Evolutionary conservation across 1,284 basidiomycete genomes (phyloP).

Genomic region (Apiotrichum sp.): DNA sequence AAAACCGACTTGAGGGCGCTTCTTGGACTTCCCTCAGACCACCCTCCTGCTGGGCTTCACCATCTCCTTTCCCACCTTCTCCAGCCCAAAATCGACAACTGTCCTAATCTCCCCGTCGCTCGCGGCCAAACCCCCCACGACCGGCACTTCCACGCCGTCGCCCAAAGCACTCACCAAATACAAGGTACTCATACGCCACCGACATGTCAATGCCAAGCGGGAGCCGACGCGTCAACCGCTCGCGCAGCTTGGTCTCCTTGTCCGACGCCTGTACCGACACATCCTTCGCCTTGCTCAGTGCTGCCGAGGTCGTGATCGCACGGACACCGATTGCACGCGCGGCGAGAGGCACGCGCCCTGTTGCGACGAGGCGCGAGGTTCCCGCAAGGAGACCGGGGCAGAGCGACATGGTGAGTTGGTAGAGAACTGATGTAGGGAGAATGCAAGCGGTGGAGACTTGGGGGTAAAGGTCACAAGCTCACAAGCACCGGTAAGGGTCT

Average conservation of each 20-base stretch:
- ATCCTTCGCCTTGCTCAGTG: background rate
- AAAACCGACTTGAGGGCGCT: too few relatives aligned
- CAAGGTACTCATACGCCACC: background rate
- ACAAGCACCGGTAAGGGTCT: too few relatives aligned
- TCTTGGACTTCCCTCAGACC: too few relatives aligned
- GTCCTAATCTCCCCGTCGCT: too few relatives aligned
- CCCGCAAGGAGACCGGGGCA: constrained; percentile 14
- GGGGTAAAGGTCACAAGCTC: too few relatives aligned
- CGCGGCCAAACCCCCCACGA: too few relatives aligned
- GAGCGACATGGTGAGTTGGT: constrained; percentile 7
- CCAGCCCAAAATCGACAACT: too few relatives aligned
- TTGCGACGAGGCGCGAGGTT: constrained; percentile 3
- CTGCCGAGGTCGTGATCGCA: background rate
- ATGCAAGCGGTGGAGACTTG: too few relatives aligned
- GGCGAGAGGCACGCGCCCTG: background rate
- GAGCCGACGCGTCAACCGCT: constrained; percentile 6
- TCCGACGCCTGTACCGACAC: constrained; percentile 11
- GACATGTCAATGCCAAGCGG: constrained; percentile 6
- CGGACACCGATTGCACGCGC: background rate
- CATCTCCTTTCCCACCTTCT: too few relatives aligned
- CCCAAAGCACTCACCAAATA: constrained; percentile 9
- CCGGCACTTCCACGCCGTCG: too few relatives aligned
- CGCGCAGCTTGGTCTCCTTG: constrained; percentile 6
- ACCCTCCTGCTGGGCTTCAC: too few relatives aligned
- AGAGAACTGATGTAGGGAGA: background rate